Conservation (phyloP, 345 rosid species). For the Theobroma cacao region DNA sequence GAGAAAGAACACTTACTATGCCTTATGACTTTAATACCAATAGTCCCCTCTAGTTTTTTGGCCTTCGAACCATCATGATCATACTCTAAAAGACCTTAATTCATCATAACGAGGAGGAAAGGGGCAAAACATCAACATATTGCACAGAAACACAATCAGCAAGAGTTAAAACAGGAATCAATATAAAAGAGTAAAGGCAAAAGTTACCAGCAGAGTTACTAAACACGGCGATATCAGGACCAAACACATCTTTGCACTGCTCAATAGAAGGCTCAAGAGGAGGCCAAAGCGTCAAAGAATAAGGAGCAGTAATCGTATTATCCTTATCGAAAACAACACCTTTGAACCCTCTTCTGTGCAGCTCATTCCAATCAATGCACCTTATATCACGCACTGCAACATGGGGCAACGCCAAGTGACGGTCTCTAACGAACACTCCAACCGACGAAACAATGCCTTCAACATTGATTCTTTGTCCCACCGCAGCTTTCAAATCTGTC, state of each 20-base stretch:
- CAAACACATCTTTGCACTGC: constrained; percentile 77
- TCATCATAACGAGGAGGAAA: constrained; percentile 15
- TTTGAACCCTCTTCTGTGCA: constrained; percentile 68
- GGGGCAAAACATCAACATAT: neutral
- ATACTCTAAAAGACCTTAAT: constrained; percentile 77
- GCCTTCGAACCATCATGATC: constrained; percentile 87
- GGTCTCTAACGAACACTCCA: constrained; percentile 54
- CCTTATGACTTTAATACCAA: constrained; percentile 84
- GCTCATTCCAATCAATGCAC: constrained; percentile 81
- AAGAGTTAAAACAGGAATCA: constrained; percentile 1
- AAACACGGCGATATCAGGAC: constrained; percentile 75
- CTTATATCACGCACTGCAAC: constrained; percentile 68
- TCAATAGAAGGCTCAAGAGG: constrained; percentile 63
- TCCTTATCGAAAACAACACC: constrained; percentile 98
- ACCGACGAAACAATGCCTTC: constrained; percentile 78
- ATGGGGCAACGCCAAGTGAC: constrained; percentile 76
- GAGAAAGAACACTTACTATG: constrained; percentile 56
- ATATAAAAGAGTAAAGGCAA: neutral
- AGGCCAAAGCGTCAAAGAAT: constrained; percentile 70
- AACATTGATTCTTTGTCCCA: constrained; percentile 84
- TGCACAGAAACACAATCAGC: constrained; percentile 2
- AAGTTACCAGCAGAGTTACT: constrained; percentile 92
- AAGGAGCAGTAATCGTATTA: constrained; percentile 90
- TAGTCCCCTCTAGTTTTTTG: constrained; percentile 72
- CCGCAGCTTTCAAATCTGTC: constrained; percentile 80